Percentiles rank a stretch among this genome's conserved stretches.
These are phyloP conservation scores for Apiospora arundinis DNA, from an alignment of 2,329 filamentous ascomycete genomes.

Conservation along the genomic window DNA sequence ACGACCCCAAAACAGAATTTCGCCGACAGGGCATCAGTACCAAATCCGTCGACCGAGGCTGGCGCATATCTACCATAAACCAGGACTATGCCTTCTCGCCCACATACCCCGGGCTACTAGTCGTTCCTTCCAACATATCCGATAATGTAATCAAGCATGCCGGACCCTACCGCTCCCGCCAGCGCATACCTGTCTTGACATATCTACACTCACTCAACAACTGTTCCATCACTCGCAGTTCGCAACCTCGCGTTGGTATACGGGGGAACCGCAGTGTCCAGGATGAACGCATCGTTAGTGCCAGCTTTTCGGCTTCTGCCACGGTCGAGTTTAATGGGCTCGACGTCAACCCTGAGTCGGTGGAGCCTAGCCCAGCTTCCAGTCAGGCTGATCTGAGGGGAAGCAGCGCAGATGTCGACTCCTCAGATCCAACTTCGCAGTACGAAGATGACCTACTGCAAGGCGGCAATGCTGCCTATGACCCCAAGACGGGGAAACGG, in stretches of 20 bases:
- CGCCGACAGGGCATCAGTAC: constrained; percentile 84
- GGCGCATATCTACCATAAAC: constrained; percentile 92
- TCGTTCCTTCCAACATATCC: constrained; percentile 89
- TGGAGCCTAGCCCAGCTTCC: constrained; percentile 48
- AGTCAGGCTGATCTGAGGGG: constrained; percentile 59
- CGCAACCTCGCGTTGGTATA: constrained; percentile 88
- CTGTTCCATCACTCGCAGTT: constrained; percentile 94
- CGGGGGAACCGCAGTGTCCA: constrained; percentile 90
- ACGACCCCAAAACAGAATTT: constrained; percentile 86
- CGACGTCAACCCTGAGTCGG: constrained; percentile 35
- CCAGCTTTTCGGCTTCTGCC: constrained; percentile 82
- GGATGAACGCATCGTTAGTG: constrained; percentile 90
- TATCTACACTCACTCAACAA: constrained; percentile 98
- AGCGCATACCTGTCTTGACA: constrained; percentile 85
- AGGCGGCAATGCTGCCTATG: constrained; percentile 55
- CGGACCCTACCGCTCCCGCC: constrained; percentile 84
- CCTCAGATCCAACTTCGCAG: constrained; percentile 64
- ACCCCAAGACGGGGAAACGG: constrained; percentile 66
- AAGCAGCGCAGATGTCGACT: constrained; percentile 52
- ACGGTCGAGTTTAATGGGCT: constrained; percentile 46
- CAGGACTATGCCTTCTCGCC: constrained; percentile 88
- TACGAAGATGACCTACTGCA: constrained; percentile 72
- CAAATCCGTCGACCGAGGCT: constrained; percentile 78
- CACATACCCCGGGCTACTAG: constrained; percentile 86
- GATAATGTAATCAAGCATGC: constrained; percentile 97